Base-by-base conservation (phyloP, 2,329 filamentous ascomycete species). In the Microdochium nivale region DNA sequence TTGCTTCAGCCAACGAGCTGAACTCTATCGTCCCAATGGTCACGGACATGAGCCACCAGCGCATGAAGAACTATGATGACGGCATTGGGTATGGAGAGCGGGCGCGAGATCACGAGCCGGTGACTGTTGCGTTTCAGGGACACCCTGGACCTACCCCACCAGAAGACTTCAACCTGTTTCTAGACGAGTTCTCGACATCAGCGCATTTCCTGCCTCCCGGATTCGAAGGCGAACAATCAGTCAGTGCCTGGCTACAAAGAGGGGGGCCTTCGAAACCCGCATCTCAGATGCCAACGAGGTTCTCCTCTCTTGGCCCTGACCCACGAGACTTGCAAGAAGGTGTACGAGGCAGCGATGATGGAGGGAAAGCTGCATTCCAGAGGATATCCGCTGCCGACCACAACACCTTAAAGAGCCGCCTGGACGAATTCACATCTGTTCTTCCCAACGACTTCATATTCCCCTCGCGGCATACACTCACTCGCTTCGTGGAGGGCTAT, bases 401-500 rank as follows among this genome's bases (percentile, higher is more conserved):
- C 59, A 73, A 70, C 3, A 67, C 74, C 11, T 81, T 84, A 51
- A 78, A 79, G 59, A 78, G 73, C 51, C 74, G 79, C n/a, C 65
- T 86, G 0, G 75, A 80, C 21, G 80, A 84, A 54, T 86, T 85
- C 55, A 79, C 79, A 1, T 71, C 75, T 1, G 77, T 84, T 3
- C 64, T 86, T 23, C 79, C 83, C 0, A 71, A 68, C 50, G 80
- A 82, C 57, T 88, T 88, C 56, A 75, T 81, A 2, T 79, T 88
- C 49, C 85, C 86, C 1, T 87, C 84, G 3, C 77, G 85, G 2
- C 78, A 87, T 57, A 86, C 86, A 0, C 64, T 88, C 25, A 83
- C 81, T 2, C 71, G 86, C 32, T 88, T 88, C 55, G 67, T 88
- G 30, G 83, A 86, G 53, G 84, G 84, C 1, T 89, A 87, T 58